These are phyloP conservation scores for Actinomortierella ambigua DNA, from an alignment of 371 early-diverging fungal species.

Conservation along the genomic window DNA sequence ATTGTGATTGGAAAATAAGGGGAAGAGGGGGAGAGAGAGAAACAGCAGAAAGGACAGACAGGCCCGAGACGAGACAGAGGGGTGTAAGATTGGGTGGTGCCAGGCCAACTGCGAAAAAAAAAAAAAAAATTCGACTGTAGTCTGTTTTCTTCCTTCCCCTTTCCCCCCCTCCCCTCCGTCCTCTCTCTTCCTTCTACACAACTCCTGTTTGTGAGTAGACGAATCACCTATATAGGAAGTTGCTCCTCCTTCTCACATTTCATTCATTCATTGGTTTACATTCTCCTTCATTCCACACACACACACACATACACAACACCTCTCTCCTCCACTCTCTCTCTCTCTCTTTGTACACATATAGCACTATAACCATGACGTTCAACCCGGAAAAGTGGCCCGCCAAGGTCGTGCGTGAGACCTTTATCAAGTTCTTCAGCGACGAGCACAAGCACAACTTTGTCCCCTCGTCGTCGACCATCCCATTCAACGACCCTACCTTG, in stretches of 20 bases:
- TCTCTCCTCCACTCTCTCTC: not conserved
- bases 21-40: too few relatives aligned
- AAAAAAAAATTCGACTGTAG: not conserved
- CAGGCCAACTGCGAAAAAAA: too few relatives aligned
- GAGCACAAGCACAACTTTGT: constrained; percentile 82
- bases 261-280: not conserved
- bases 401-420: constrained; percentile 84
- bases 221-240: too few relatives aligned
- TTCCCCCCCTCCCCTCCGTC: not conserved
- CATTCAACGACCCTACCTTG: constrained; percentile 97
- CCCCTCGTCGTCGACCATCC: constrained; percentile 94
- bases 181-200: not conserved
- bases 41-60: too few relatives aligned
- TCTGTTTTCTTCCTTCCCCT: not conserved
- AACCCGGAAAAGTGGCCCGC: constrained; percentile 74
- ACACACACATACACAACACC: too few relatives aligned
- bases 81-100: too few relatives aligned
- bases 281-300: constrained; percentile 1
- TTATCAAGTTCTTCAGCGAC: constrained; percentile 90
- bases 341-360: not conserved
- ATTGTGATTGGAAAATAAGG: too few relatives aligned
- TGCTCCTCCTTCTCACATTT: not conserved
- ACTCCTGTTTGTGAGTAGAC: too few relatives aligned
- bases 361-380: constrained; percentile 29
- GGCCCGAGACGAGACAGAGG: too few relatives aligned